These are phyloP conservation scores for Globisporangium recalcitrans DNA, from an alignment of 352 stramenopile species.

Conservation along the genomic window DNA sequence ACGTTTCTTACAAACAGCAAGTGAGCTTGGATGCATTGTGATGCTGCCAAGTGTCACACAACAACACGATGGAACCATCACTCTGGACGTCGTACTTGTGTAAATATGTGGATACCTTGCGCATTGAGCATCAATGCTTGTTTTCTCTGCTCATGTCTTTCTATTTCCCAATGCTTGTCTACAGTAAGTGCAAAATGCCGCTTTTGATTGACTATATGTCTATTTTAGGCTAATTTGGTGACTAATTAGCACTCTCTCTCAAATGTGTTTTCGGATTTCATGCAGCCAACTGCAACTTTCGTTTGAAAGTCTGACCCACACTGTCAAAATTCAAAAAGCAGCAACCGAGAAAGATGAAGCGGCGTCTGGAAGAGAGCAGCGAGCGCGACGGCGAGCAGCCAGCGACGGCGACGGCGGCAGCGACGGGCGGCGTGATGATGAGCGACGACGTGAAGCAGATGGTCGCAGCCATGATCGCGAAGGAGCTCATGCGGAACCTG, in stretches of 20 bases:
- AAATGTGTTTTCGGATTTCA: not conserved
- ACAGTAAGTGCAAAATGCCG: not conserved
- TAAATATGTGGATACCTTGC: constrained; percentile 8
- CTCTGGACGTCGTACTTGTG: not conserved
- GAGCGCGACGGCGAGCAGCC: constrained; percentile 7
- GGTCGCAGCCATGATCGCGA: constrained; percentile 32
- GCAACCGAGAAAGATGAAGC: constrained; percentile 31
- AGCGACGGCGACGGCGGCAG: not conserved
- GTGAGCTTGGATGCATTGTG: no score
- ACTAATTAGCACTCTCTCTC: not conserved
- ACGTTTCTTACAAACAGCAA: no score
- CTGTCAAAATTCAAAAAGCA: not conserved
- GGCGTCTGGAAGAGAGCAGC: constrained; percentile 22
- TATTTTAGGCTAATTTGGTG: not conserved
- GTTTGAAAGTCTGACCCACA: not conserved
- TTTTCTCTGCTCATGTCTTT: no score
- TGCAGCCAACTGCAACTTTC: constrained; percentile 4
- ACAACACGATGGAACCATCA: constrained; percentile 1
- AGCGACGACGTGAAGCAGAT: constrained; percentile 34
- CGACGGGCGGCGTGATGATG: not conserved
- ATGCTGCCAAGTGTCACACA: not conserved
- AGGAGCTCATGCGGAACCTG: constrained; percentile 26
- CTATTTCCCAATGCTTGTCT: no score
- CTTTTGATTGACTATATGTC: not conserved
- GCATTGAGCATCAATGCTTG: no score